phyloP scores from a whole-genome alignment of 164 flowering plant genomes.

The Berberis thunbergii region DNA sequence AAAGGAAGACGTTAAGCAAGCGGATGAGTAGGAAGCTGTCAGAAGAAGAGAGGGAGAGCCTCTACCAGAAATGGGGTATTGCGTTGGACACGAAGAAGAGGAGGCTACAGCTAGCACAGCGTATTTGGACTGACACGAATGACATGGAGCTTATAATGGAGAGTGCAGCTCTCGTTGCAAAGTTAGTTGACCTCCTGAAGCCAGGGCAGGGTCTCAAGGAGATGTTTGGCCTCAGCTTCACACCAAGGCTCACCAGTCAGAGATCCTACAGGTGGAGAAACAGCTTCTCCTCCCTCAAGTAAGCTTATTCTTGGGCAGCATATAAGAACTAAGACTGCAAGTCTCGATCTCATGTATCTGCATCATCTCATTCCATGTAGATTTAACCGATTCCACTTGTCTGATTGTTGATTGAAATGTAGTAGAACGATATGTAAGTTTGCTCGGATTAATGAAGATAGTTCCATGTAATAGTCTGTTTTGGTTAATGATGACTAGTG shows the following conservation, averaged over 20 bases:
- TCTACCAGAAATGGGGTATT: conserved; percentile 74
- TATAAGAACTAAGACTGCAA: neutral
- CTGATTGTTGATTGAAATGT: no score
- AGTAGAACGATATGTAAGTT: no score
- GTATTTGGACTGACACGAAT: conserved; percentile 52
- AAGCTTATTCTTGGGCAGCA: conserved; percentile 7
- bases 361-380: neutral
- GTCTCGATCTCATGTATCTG: neutral
- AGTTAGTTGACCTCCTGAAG: conserved; percentile 47
- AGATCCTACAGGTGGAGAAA: conserved; percentile 51
- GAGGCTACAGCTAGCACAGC: conserved; percentile 50
- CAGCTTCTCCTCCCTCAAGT: conserved; percentile 32
- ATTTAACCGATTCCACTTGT: no score
- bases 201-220: conserved; percentile 67
- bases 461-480: no score
- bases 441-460: no score
- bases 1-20: conserved; percentile 66
- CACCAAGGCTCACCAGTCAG: conserved; percentile 34
- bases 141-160: conserved; percentile 55
- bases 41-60: conserved; percentile 45
- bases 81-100: conserved; percentile 54
- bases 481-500: no score
- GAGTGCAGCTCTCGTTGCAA: conserved; percentile 72
- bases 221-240: conserved; percentile 92
- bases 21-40: conserved; percentile 58